Percentiles rank a stretch among this genome's conserved stretches.
phyloP scores from a whole-genome alignment of 2,329 filamentous ascomycete species.

The Fusarium multiceps region DNA sequence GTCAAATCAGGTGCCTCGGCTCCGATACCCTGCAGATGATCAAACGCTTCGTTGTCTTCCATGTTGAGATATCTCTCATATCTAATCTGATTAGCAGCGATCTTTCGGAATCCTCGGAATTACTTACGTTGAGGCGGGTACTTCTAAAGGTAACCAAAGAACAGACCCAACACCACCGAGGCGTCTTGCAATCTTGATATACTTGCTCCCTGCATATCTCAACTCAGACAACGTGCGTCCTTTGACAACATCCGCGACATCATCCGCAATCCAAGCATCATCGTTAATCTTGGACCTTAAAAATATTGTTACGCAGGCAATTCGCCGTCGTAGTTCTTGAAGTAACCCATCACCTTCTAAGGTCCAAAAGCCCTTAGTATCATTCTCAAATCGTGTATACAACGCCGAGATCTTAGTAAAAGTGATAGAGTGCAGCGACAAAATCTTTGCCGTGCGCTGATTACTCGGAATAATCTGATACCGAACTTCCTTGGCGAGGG shows the following conservation, averaged over 20 bases:
- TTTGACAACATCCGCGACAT: conserved; percentile 37
- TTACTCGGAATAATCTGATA: conserved; percentile 49
- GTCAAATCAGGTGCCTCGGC: conserved; percentile 27
- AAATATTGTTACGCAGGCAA: conserved; percentile 48
- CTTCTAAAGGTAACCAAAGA: conserved; percentile 49
- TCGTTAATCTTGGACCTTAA: conserved; percentile 45
- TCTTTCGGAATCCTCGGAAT: background rate
- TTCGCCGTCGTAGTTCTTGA: conserved; percentile 45
- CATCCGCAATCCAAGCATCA: conserved; percentile 32
- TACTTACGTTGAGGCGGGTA: conserved; percentile 51
- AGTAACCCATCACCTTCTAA: conserved; percentile 17
- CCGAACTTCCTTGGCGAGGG: conserved; percentile 45
- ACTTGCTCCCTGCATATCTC: conserved; percentile 50
- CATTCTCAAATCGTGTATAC: conserved; percentile 8
- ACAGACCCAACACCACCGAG: conserved; percentile 47
- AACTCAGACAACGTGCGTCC: conserved; percentile 44
- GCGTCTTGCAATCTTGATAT: conserved; percentile 49
- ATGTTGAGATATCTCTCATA: conserved; percentile 52
- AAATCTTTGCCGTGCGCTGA: conserved; percentile 48
- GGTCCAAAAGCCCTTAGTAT: conserved; percentile 45
- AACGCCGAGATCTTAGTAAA: conserved; percentile 26
- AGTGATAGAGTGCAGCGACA: conserved; percentile 39
- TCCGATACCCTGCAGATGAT: conserved; percentile 42
- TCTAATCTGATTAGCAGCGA: conserved; percentile 11
- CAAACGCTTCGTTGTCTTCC: conserved; percentile 49